Conservation (phyloP, 495 filamentous ascomycete genomes). For the Aspergillus olivimuriae region DNA sequence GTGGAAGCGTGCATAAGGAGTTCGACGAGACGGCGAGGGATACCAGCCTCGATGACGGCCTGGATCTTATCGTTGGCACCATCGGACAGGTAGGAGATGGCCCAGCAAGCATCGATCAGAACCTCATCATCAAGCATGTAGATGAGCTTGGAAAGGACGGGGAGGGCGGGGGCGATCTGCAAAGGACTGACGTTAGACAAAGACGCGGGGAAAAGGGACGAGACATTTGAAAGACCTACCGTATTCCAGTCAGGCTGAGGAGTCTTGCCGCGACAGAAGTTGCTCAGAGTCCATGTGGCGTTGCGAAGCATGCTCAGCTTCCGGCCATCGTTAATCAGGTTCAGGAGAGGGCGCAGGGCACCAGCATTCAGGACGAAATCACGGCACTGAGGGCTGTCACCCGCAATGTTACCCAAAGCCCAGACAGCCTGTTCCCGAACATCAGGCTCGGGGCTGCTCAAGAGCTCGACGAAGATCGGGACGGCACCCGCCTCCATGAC, state of each 20-base stretch:
- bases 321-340: slow-evolving; percentile 89
- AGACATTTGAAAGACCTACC: slow-evolving; percentile 37
- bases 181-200: neutral
- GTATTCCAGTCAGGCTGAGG: slow-evolving; percentile 98
- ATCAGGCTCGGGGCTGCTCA: slow-evolving; percentile 94
- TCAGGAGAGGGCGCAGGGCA: slow-evolving; percentile 82
- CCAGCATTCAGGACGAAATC: slow-evolving; percentile 90
- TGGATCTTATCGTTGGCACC: slow-evolving; percentile 99
- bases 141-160: slow-evolving; percentile 92
- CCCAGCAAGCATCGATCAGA: slow-evolving; percentile 99
- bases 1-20: slow-evolving; percentile 98
- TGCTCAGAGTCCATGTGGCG: slow-evolving; percentile 98
- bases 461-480: slow-evolving; percentile 94
- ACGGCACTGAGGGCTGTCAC: slow-evolving; percentile 93
- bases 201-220: neutral
- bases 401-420: slow-evolving; percentile 98
- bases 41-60: slow-evolving; percentile 96
- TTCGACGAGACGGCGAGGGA: slow-evolving; percentile 94
- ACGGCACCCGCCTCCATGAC: slow-evolving; percentile 98
- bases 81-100: slow-evolving; percentile 98
- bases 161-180: slow-evolving; percentile 92
- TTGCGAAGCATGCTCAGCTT: slow-evolving; percentile 99
- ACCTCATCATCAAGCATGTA: slow-evolving; percentile 99
- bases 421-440: slow-evolving; percentile 98
- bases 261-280: slow-evolving; percentile 99